Percentiles rank a stretch among this genome's conserved stretches.
Evolutionary conservation across 2,329 filamentous ascomycete species (phyloP).

Genomic region (Fusarium sublunatum): DNA sequence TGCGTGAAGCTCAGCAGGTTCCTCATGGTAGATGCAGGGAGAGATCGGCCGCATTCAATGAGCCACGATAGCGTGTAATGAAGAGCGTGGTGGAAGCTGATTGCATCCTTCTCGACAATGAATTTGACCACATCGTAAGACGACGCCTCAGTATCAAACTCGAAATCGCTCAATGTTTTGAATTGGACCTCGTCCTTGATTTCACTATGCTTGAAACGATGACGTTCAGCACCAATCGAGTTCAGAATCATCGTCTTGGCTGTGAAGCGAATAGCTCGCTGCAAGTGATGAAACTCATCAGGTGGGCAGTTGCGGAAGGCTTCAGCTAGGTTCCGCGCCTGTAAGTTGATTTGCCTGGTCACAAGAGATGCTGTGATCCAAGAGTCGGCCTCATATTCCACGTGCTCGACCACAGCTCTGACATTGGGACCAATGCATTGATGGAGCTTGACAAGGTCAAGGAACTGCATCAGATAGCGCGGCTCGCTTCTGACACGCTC

Average conservation of each 20-base stretch:
- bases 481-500: slow-evolving; percentile 83
- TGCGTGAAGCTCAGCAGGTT: slow-evolving; percentile 77
- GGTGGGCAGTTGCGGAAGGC: slow-evolving; percentile 78
- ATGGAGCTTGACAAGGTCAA: slow-evolving; percentile 94
- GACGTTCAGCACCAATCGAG: slow-evolving; percentile 88
- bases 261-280: slow-evolving; percentile 76
- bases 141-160: slow-evolving; percentile 73
- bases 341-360: slow-evolving; percentile 91
- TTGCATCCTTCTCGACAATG: slow-evolving; percentile 85
- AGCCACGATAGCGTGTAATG: slow-evolving; percentile 98
- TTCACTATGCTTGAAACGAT: slow-evolving; percentile 86
- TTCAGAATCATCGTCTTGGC: slow-evolving; percentile 89
- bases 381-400: slow-evolving; percentile 97
- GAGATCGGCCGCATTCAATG: slow-evolving; percentile 85
- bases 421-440: slow-evolving; percentile 97
- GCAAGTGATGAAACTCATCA: slow-evolving; percentile 74
- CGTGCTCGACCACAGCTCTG: slow-evolving; percentile 89
- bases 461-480: slow-evolving; percentile 90
- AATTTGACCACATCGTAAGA: slow-evolving; percentile 83
- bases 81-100: slow-evolving; percentile 97
- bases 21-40: slow-evolving; percentile 74
- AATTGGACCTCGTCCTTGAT: slow-evolving; percentile 88
- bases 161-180: slow-evolving; percentile 80
- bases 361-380: slow-evolving; percentile 98
- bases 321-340: slow-evolving; percentile 89